Evolutionary conservation across 1,284 basidiomycete genomes (phyloP).

Genomic region (Ustilago hordei): DNA sequence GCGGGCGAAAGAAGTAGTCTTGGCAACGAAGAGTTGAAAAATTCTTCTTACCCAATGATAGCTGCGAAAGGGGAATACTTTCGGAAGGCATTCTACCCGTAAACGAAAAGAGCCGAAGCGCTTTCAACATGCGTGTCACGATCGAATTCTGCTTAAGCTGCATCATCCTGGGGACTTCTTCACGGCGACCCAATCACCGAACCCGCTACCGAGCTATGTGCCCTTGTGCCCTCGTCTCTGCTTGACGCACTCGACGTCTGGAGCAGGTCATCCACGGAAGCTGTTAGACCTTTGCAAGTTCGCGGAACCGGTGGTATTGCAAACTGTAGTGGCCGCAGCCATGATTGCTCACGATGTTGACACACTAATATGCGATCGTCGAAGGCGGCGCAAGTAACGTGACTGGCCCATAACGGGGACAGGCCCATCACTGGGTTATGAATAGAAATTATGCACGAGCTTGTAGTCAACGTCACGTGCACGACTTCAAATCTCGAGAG

Average conservation of each 20-base stretch:
- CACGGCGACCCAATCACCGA: neutral
- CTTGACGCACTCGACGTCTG: neutral
- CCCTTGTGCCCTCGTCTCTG: neutral
- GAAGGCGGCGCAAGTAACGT: too few species aligned
- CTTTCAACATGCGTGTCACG: slow-evolving; percentile 5
- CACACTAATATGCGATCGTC: neutral
- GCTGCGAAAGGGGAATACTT: too few species aligned
- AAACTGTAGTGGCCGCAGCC: neutral
- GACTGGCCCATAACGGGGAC: neutral
- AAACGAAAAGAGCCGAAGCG: neutral
- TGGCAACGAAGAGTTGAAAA: too few species aligned
- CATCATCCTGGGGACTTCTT: slow-evolving; percentile 1
- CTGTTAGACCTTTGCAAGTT: neutral
- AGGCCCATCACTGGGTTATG: neutral
- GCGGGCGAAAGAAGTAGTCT: too few species aligned
- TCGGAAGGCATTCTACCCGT: neutral
- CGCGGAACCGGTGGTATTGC: too few species aligned
- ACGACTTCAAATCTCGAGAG: too few species aligned
- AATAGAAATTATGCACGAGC: too few species aligned
- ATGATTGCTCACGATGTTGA: neutral
- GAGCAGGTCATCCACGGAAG: neutral
- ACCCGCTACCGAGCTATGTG: neutral
- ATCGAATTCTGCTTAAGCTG: slow-evolving; percentile 6
- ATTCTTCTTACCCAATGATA: too few species aligned
- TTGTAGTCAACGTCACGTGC: too few species aligned